Conservation (phyloP, 495 filamentous ascomycete species). For the Penicillium alfredii region DNA sequence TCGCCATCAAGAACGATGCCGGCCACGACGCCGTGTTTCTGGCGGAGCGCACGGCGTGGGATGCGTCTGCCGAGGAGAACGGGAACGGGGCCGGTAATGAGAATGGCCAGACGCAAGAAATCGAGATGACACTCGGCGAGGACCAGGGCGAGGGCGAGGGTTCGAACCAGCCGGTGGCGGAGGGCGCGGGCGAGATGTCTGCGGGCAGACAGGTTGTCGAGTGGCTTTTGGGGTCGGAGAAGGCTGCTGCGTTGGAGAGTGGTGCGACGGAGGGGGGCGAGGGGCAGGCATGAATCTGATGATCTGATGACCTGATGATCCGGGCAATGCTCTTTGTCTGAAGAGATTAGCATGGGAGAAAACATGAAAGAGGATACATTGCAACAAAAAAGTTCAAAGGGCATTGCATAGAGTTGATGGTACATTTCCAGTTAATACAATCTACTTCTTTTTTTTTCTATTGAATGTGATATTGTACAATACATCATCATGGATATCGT, state of each 20-base stretch:
- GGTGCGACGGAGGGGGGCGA: slow-evolving; percentile 22
- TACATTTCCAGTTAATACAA: background rate
- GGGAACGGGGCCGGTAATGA: slow-evolving; percentile 13
- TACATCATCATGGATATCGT: too few relatives aligned
- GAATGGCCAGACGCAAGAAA: slow-evolving; percentile 19
- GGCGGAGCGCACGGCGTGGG: slow-evolving; percentile 60
- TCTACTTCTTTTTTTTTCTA: background rate
- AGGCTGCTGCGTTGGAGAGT: slow-evolving; percentile 32
- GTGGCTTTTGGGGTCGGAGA: slow-evolving; percentile 42
- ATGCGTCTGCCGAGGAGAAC: slow-evolving; percentile 21
- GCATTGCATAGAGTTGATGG: background rate
- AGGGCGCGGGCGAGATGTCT: slow-evolving; percentile 27
- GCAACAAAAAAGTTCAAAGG: too few relatives aligned
- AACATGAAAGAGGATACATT: too few relatives aligned
- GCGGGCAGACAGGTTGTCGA: slow-evolving; percentile 41
- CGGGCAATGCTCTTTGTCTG: too few relatives aligned
- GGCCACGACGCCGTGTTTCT: slow-evolving; percentile 83
- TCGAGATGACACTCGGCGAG: slow-evolving; percentile 27
- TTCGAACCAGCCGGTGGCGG: slow-evolving; percentile 1
- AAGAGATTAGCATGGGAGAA: too few relatives aligned
- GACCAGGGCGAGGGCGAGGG: slow-evolving; percentile 13
- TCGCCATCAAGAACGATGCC: slow-evolving; percentile 66
- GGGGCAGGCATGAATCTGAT: slow-evolving; percentile 13
- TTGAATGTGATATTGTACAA: too few relatives aligned
- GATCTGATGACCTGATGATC: background rate